phyloP scores from a whole-genome alignment of 352 stramenopile genomes.

The Globisporangium cystogenes region DNA sequence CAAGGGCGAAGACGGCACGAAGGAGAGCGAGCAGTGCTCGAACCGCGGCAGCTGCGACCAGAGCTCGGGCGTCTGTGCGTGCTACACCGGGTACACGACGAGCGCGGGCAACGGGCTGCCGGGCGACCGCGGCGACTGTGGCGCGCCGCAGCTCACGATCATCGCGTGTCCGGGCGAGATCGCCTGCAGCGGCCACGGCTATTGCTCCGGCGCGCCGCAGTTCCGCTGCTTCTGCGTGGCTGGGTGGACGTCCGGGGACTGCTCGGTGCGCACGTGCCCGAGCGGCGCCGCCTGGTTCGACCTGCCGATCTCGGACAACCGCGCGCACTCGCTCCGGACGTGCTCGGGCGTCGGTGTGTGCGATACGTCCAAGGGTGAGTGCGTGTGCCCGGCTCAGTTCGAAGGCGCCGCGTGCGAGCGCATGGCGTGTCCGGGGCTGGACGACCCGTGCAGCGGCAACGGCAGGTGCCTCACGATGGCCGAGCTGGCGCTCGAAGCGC shows the following conservation, averaged over 20 bases:
- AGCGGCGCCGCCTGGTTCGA: slow-evolving; percentile 67
- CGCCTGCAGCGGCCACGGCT: slow-evolving; percentile 67
- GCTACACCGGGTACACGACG: slow-evolving; percentile 78
- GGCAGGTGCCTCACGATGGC: slow-evolving; percentile 68
- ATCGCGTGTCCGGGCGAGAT: slow-evolving; percentile 53
- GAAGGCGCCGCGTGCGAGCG: slow-evolving; percentile 64
- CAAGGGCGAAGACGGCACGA: slow-evolving; percentile 75
- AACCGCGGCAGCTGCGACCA: slow-evolving; percentile 70
- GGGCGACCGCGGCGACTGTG: slow-evolving; percentile 70
- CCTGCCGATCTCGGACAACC: slow-evolving; percentile 42
- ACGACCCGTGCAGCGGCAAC: slow-evolving; percentile 49
- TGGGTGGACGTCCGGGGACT: slow-evolving; percentile 62
- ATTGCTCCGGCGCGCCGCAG: slow-evolving; percentile 58
- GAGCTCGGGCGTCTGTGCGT: slow-evolving; percentile 79
- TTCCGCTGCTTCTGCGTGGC: slow-evolving; percentile 65
- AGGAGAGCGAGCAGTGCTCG: slow-evolving; percentile 85
- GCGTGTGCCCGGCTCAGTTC: slow-evolving; percentile 53
- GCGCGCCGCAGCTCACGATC: slow-evolving; percentile 39
- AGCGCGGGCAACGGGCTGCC: slow-evolving; percentile 43
- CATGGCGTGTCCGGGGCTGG: slow-evolving; percentile 59
- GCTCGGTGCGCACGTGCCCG: slow-evolving; percentile 62
- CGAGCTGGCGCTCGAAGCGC: slow-evolving; percentile 44
- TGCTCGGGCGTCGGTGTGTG: slow-evolving; percentile 73
- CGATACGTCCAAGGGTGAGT: slow-evolving; percentile 54
- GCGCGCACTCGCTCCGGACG: slow-evolving; percentile 36